Conservation (phyloP, 2,329 filamentous ascomycete species). For the Scedosporium apiospermum region DNA sequence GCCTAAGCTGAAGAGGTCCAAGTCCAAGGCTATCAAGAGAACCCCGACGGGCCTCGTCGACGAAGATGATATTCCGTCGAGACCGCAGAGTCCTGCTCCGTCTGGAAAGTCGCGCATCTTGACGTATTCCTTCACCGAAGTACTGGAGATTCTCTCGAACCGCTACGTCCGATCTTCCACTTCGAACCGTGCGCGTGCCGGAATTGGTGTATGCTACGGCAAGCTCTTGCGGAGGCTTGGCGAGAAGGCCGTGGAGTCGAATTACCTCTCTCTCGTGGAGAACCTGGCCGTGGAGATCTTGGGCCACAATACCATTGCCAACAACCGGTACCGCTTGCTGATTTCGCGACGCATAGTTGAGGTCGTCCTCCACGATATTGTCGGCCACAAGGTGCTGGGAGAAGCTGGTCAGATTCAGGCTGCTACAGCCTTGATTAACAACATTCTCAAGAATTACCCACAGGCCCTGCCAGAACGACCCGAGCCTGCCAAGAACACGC, state of each 20-base stretch:
- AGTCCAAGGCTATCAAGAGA: conserved; percentile 47
- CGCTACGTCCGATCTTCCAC: conserved; percentile 75
- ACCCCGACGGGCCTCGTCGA: conserved; percentile 52
- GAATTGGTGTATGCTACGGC: conserved; percentile 79
- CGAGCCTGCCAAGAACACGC: conserved; percentile 78
- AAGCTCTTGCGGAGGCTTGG: conserved; percentile 70
- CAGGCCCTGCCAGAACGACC: conserved; percentile 77
- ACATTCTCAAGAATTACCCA: conserved; percentile 88
- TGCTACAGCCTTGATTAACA: conserved; percentile 73
- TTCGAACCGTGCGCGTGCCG: conserved; percentile 70
- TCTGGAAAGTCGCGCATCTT: conserved; percentile 62
- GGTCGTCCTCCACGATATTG: conserved; percentile 71
- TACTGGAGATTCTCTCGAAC: conserved; percentile 66
- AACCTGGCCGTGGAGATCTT: conserved; percentile 75
- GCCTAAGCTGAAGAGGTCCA: conserved; percentile 60
- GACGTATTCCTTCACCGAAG: conserved; percentile 64
- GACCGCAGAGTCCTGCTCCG: conserved; percentile 66
- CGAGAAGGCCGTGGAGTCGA: conserved; percentile 70
- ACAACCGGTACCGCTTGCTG: conserved; percentile 81
- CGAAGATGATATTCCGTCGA: conserved; percentile 59
- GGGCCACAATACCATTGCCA: conserved; percentile 62
- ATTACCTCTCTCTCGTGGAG: conserved; percentile 72
- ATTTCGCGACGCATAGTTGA: conserved; percentile 78
- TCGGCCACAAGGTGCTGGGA: conserved; percentile 73
- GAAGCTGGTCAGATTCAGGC: conserved; percentile 83